phyloP scores from a whole-genome alignment of 257 asterid species.

The Solanum chmielewskii region DNA sequence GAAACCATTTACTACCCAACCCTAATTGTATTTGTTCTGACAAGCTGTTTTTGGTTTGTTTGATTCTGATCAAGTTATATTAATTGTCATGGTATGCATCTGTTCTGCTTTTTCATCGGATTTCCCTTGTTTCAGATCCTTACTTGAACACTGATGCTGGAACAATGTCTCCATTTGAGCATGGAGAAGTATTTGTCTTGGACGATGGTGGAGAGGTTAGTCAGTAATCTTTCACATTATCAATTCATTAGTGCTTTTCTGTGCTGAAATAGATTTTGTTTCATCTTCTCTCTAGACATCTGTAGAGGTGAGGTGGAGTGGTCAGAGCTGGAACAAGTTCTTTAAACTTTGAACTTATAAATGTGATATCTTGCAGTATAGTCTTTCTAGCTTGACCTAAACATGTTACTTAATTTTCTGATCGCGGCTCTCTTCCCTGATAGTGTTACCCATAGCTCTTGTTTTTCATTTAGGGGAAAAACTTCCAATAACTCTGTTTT shows the following conservation, averaged over 20 bases:
- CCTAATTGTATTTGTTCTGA: not conserved
- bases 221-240: not conserved
- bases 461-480: not conserved
- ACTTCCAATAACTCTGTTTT: not conserved
- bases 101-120: not conserved
- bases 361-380: not conserved
- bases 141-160: slow-evolving; percentile 93
- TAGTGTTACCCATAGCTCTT: not conserved
- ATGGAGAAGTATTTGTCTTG: slow-evolving; percentile 86
- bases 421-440: not conserved
- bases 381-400: not conserved
- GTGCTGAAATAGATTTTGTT: not conserved
- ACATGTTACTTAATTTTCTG: not conserved
- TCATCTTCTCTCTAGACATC: not conserved
- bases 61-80: not conserved
- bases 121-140: slow-evolving; percentile 52
- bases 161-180: slow-evolving; percentile 96
- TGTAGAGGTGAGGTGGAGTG: not conserved
- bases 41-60: not conserved
- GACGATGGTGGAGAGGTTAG: slow-evolving; percentile 99
- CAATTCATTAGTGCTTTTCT: not conserved
- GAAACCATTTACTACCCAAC: not conserved
- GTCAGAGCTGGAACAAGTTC: not conserved
- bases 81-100: not conserved
- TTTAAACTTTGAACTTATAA: not conserved